Percentiles rank a stretch among this genome's conserved stretches.
Conservation (phyloP, 495 filamentous ascomycete species). For the Tetracladium marchalianum region DNA sequence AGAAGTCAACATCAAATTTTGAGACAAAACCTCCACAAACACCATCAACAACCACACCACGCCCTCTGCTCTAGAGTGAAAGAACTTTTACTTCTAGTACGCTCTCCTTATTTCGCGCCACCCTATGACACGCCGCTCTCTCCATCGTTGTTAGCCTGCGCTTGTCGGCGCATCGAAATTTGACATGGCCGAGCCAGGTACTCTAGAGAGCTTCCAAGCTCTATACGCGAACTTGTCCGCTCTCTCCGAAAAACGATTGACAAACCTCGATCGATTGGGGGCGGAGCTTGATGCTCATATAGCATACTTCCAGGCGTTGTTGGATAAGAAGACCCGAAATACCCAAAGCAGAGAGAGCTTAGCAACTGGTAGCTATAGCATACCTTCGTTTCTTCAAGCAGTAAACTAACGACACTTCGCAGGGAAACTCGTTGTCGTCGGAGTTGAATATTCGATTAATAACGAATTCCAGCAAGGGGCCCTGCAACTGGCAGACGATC, state of each 20-base stretch:
- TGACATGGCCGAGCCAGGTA: constrained; percentile 55
- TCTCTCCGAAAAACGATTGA: constrained; percentile 48
- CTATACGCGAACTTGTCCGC: constrained; percentile 70
- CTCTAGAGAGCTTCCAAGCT: constrained; percentile 58
- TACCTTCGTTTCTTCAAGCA: neutral
- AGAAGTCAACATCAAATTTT: too few relatives aligned
- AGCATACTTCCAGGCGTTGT: constrained; percentile 62
- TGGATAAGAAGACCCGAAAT: constrained; percentile 65
- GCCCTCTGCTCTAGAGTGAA: neutral
- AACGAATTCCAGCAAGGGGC: constrained; percentile 73
- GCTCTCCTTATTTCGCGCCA: too few relatives aligned
- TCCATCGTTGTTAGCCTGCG: neutral
- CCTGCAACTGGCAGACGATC: constrained; percentile 70
- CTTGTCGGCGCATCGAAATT: constrained; percentile 14
- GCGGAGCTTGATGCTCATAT: constrained; percentile 59
- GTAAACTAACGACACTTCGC: constrained; percentile 6
- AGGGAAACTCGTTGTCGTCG: constrained; percentile 65
- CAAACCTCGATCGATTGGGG: constrained; percentile 52
- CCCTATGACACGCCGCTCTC: too few relatives aligned
- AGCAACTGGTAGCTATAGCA: constrained; percentile 18
- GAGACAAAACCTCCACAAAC: neutral
- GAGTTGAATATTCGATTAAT: constrained; percentile 72
- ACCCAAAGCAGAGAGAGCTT: constrained; percentile 44
- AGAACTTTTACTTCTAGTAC: too few relatives aligned
- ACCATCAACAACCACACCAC: neutral